These are phyloP conservation scores for Carnegiea gigantea DNA, from an alignment of 179 eudicot genomes.

Conservation along the genomic window DNA sequence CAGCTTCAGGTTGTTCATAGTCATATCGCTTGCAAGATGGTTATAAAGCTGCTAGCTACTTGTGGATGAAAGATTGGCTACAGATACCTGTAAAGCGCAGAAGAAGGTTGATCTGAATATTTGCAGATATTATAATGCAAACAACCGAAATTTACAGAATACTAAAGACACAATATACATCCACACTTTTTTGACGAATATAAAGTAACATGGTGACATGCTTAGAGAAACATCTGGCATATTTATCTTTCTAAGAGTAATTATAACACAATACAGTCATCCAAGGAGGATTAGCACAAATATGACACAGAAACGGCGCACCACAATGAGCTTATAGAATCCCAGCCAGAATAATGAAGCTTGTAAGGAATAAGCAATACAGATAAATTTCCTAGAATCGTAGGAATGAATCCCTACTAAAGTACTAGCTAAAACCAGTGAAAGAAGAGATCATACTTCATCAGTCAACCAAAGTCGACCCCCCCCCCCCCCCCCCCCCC, in stretches of 20 bases:
- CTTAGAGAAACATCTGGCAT: background rate
- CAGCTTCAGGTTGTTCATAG: conserved; percentile 64
- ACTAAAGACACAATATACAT: background rate
- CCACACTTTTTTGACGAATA: background rate
- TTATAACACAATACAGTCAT: background rate
- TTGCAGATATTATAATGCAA: background rate
- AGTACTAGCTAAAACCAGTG: background rate
- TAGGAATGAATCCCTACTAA: background rate
- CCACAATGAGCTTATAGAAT: background rate
- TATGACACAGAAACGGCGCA: background rate
- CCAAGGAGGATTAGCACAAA: background rate
- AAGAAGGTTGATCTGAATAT: background rate
- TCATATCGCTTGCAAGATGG: conserved; percentile 3
- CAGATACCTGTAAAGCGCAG: conserved; percentile 28
- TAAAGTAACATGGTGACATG: background rate
- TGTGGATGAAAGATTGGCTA: background rate
- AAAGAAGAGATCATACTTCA: background rate
- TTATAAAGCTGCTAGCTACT: background rate
- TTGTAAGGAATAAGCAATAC: too few relatives aligned
- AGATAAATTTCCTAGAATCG: background rate
- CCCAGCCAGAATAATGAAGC: too few relatives aligned
- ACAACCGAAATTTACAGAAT: background rate
- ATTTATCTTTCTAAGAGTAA: too few relatives aligned
- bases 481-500: too few relatives aligned
- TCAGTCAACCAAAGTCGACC: background rate